phyloP scores from a whole-genome alignment of 805 yeast species.

The Komagataella mondaviorum region DNA sequence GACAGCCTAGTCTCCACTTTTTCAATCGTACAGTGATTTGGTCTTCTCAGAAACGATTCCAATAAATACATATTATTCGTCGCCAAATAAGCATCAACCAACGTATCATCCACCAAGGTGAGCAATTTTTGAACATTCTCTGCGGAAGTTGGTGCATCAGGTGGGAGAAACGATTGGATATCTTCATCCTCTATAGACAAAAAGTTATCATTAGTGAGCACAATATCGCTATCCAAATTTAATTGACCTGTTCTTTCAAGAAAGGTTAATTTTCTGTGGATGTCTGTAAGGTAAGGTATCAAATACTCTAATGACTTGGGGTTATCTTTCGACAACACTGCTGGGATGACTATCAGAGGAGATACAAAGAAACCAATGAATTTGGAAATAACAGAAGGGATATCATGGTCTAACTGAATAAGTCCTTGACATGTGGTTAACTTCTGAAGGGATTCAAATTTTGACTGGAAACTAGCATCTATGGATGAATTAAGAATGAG shows the following conservation, averaged over 20 bases:
- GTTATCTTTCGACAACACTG: constrained; percentile 3
- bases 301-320: constrained; percentile 13
- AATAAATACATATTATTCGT: constrained; percentile 51
- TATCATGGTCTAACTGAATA: background rate
- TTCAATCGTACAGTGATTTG: constrained; percentile 57
- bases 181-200: constrained; percentile 14
- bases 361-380: constrained; percentile 9
- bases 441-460: background rate
- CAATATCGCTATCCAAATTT: constrained; percentile 30
- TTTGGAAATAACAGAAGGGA: constrained; percentile 9
- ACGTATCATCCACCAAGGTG: constrained; percentile 54
- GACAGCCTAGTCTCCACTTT: constrained; percentile 44
- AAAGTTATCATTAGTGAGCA: constrained; percentile 25
- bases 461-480: background rate
- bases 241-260: constrained; percentile 23
- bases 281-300: constrained; percentile 36
- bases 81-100: constrained; percentile 63
- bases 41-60: constrained; percentile 70
- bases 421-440: background rate
- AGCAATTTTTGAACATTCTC: constrained; percentile 22
- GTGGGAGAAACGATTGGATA: constrained; percentile 4
- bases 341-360: background rate
- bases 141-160: background rate
- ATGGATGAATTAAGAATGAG: background rate
- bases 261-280: constrained; percentile 31